These are phyloP conservation scores for Capronia americana DNA, from an alignment of 2,329 filamentous ascomycete genomes.

Conservation along the genomic window DNA sequence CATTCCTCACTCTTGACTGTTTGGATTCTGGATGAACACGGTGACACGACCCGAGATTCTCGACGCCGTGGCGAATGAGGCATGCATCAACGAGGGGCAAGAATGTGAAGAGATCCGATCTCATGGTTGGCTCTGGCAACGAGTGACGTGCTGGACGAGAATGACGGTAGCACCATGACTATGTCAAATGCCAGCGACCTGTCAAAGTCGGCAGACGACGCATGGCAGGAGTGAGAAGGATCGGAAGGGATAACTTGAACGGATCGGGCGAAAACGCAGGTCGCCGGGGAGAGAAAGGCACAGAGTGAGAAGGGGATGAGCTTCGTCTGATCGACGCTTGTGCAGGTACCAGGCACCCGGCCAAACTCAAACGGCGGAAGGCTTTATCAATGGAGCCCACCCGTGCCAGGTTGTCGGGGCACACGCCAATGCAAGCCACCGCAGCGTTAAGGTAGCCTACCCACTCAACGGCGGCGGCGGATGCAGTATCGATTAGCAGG, in stretches of 20 bases:
- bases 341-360: constrained; percentile 19
- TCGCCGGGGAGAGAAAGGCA: not conserved
- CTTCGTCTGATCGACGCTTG: constrained; percentile 24
- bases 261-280: constrained; percentile 14
- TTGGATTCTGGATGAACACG: not conserved
- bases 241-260: constrained; percentile 13
- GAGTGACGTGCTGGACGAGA: not conserved
- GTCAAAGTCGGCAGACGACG: not conserved
- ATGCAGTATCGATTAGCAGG: constrained; percentile 19
- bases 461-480: constrained; percentile 17
- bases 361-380: constrained; percentile 3
- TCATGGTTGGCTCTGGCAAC: not conserved
- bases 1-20: not conserved
- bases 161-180: not conserved
- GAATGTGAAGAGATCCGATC: not conserved
- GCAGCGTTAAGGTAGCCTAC: constrained; percentile 4
- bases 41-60: constrained; percentile 4
- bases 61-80: not conserved
- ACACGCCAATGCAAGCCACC: constrained; percentile 22
- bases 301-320: not conserved
- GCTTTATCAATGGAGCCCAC: not conserved
- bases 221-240: not conserved
- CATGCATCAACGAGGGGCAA: not conserved
- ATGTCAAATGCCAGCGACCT: constrained; percentile 8
- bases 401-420: constrained; percentile 16